These are phyloP conservation scores for Aphanoascus verrucosus DNA, from an alignment of 2,329 filamentous ascomycete genomes.

Conservation along the genomic window DNA sequence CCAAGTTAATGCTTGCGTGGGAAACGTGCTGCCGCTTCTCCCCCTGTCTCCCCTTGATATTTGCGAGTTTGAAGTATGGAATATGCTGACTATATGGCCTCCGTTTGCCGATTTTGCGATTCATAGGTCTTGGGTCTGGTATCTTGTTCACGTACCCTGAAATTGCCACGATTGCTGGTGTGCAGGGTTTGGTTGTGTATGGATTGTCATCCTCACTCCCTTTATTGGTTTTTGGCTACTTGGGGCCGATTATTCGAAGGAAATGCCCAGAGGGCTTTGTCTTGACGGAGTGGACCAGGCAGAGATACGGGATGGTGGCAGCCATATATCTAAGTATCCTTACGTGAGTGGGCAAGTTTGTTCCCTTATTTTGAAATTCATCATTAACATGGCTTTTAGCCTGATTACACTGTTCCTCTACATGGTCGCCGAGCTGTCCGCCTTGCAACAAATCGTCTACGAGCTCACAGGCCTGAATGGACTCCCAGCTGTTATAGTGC, in stretches of 20 bases:
- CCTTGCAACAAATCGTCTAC: conserved; percentile 66
- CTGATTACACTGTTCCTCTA: conserved; percentile 74
- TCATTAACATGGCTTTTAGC: conserved; percentile 22
- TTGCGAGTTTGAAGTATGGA: conserved; percentile 12
- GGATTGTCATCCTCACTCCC: conserved; percentile 62
- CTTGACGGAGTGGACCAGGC: conserved; percentile 71
- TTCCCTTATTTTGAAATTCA: background rate
- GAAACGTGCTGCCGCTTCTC: conserved; percentile 86
- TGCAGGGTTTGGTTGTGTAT: conserved; percentile 70
- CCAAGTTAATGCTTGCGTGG: conserved; percentile 99
- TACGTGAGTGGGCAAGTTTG: conserved; percentile 39
- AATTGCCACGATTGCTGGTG: conserved; percentile 64
- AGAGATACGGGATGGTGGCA: conserved; percentile 60
- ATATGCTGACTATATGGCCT: conserved; percentile 36
- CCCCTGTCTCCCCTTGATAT: conserved; percentile 31
- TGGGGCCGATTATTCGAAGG: conserved; percentile 66
- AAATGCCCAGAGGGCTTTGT: conserved; percentile 79
- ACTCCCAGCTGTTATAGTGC: conserved; percentile 64
- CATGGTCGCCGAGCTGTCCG: conserved; percentile 76
- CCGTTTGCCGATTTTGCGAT: conserved; percentile 14
- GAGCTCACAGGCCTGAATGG: conserved; percentile 64
- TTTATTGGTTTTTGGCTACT: conserved; percentile 59
- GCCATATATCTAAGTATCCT: conserved; percentile 66
- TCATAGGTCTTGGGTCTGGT: conserved; percentile 65
- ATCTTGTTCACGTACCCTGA: conserved; percentile 77